Conservation (phyloP, 1,284 basidiomycete genomes). For the Limonomyces culmigenus region DNA sequence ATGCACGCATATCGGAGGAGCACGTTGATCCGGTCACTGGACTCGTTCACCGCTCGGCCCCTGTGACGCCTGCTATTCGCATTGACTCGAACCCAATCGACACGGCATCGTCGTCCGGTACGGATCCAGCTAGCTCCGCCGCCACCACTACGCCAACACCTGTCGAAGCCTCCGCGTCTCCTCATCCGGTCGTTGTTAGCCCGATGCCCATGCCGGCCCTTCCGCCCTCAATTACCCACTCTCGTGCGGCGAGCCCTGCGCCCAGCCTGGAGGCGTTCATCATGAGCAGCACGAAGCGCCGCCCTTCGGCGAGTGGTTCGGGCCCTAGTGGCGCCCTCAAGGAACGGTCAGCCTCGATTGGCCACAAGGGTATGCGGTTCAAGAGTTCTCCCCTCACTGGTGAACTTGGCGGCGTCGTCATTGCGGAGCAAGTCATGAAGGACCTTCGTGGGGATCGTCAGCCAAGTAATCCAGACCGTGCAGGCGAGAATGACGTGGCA, state of each 20-base stretch:
- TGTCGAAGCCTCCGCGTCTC: too few relatives aligned
- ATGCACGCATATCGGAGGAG: background rate
- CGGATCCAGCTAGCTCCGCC: constrained; percentile 6
- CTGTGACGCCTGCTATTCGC: too few relatives aligned
- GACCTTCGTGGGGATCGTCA: too few relatives aligned
- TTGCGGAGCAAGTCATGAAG: constrained; percentile 22
- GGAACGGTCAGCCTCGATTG: constrained; percentile 4
- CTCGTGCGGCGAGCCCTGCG: constrained; percentile 25
- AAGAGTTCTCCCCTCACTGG: constrained; percentile 48
- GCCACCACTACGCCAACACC: constrained; percentile 7
- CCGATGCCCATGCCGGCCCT: too few relatives aligned
- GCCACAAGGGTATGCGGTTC: constrained; percentile 37
- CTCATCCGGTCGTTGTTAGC: too few relatives aligned
- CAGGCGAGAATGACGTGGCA: too few relatives aligned
- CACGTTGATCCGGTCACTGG: background rate
- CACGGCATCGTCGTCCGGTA: too few relatives aligned
- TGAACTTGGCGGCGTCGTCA: constrained; percentile 22
- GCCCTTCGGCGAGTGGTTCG: constrained; percentile 5
- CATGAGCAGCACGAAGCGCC: constrained; percentile 7
- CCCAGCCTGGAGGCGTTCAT: constrained; percentile 45
- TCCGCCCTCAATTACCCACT: constrained; percentile 6
- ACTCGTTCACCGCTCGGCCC: too few relatives aligned
- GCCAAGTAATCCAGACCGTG: too few relatives aligned
- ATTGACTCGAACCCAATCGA: too few relatives aligned
- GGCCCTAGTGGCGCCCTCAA: constrained; percentile 9